phyloP scores from a whole-genome alignment of 228 moss, liverwort and hornwort species.

The Sphagnum magellanicum region DNA sequence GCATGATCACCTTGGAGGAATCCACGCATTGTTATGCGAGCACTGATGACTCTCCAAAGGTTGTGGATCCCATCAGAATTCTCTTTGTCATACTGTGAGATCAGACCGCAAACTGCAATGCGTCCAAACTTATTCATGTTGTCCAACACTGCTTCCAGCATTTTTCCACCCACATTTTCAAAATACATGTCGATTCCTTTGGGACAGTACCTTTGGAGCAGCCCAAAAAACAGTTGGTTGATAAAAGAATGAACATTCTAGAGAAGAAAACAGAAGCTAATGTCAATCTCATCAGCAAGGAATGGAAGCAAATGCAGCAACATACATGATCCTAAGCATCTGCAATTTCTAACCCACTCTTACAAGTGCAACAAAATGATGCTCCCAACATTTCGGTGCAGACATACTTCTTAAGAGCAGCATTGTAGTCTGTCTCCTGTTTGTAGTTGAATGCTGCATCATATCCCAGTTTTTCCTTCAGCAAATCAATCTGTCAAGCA shows the following conservation, averaged over 20 bases:
- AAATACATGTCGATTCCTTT: constrained; percentile 82
- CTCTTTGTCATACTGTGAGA: constrained; percentile 48
- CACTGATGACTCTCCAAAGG: constrained; percentile 25
- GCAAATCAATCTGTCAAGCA: constrained; percentile 46
- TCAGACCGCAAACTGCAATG: constrained; percentile 61
- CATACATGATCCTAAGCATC: no score
- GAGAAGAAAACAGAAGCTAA: no score
- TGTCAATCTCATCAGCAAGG: no score
- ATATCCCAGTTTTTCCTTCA: constrained; percentile 63
- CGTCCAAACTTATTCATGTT: constrained; percentile 69
- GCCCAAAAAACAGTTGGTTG: background rate
- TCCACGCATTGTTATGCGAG: constrained; percentile 48
- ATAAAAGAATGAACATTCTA: no score
- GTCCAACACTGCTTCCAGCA: constrained; percentile 62
- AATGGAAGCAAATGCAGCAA: no score
- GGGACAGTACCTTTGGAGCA: constrained; percentile 59
- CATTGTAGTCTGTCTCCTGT: constrained; percentile 59
- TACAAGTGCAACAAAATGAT: no score
- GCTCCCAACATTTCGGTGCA: background rate
- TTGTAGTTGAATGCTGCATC: constrained; percentile 85
- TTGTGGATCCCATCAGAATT: constrained; percentile 39
- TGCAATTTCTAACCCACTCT: no score
- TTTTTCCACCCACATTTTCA: constrained; percentile 90
- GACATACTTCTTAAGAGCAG: constrained; percentile 48
- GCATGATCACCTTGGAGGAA: constrained; percentile 55